Percentiles rank a stretch among this genome's conserved stretches.
These are phyloP conservation scores for Linaria vulgaris DNA, from an alignment of 257 asterid species.

Conservation along the genomic window DNA sequence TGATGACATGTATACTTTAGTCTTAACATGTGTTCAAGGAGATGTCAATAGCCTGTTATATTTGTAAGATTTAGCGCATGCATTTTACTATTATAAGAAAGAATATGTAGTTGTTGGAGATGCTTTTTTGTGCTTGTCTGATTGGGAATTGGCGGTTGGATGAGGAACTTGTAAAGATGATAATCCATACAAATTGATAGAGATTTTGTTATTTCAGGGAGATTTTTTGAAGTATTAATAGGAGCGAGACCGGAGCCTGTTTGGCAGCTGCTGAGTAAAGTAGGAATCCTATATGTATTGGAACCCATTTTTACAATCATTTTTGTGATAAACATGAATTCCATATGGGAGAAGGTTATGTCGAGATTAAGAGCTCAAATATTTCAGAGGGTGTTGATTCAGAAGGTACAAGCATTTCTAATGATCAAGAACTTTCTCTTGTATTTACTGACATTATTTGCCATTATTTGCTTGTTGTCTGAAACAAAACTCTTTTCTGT, in stretches of 20 bases:
- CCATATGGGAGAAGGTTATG: slow-evolving; percentile 98
- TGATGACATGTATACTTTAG: background rate
- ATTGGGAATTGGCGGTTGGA: no score
- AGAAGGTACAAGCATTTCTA: slow-evolving; percentile 57
- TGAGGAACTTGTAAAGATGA: background rate
- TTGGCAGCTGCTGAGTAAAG: slow-evolving; percentile 65
- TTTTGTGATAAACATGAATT: slow-evolving; percentile 79
- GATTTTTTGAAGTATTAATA: slow-evolving; percentile 81
- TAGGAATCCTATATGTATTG: slow-evolving; percentile 63
- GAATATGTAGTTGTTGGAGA: no score
- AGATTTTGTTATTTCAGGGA: slow-evolving; percentile 56
- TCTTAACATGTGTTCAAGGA: slow-evolving; percentile 10
- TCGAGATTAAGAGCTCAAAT: slow-evolving; percentile 93
- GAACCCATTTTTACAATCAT: slow-evolving; percentile 83
- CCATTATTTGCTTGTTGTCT: background rate
- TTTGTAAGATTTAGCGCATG: background rate
- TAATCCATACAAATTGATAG: slow-evolving; percentile 5
- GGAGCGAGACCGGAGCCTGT: slow-evolving; percentile 76
- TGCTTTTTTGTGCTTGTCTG: no score
- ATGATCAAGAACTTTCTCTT: background rate
- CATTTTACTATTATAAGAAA: background rate
- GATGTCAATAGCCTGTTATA: background rate
- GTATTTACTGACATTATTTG: background rate
- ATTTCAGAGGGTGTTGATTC: slow-evolving; percentile 85
- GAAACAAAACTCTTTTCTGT: no score